Percentiles rank a stretch among this genome's conserved stretches.
Evolutionary conservation across 441 rosid genomes (phyloP).

Genomic region (Populus hybrid): DNA sequence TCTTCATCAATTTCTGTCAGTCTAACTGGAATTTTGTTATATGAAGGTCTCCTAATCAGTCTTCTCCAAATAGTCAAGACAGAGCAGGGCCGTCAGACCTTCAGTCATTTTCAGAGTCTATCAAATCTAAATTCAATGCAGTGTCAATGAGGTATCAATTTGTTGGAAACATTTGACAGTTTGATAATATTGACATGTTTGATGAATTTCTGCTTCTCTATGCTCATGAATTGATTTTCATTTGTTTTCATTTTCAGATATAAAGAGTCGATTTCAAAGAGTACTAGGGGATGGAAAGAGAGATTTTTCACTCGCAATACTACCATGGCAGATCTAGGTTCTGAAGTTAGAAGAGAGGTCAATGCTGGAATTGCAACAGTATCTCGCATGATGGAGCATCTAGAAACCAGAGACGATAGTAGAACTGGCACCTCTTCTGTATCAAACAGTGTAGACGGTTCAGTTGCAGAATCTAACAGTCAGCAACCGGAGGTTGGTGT

Average conservation of each 20-base stretch:
- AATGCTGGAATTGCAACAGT: slow-evolving; percentile 63
- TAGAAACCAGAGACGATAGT: slow-evolving; percentile 41
- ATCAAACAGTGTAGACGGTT: slow-evolving; percentile 32
- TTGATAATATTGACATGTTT: neutral
- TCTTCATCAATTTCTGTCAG: neutral
- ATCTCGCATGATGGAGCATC: slow-evolving; percentile 62
- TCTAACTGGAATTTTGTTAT: slow-evolving; percentile 4
- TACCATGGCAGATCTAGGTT: slow-evolving; percentile 50
- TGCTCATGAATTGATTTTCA: neutral
- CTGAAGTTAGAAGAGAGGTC: slow-evolving; percentile 65
- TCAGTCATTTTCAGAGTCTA: slow-evolving; percentile 78
- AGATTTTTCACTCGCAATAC: slow-evolving; percentile 58
- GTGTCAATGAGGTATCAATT: slow-evolving; percentile 63
- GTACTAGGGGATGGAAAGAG: slow-evolving; percentile 76
- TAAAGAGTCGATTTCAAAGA: slow-evolving; percentile 68
- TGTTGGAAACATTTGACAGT: neutral
- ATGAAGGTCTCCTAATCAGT: slow-evolving; percentile 50
- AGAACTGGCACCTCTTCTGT: slow-evolving; percentile 30
- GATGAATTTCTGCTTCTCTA: neutral
- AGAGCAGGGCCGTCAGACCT: slow-evolving; percentile 85
- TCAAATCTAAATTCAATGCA: slow-evolving; percentile 70
- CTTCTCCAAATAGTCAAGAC: slow-evolving; percentile 64
- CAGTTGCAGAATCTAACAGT: slow-evolving; percentile 27
- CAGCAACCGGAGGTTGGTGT: slow-evolving; percentile 30
- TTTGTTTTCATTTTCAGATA: slow-evolving; percentile 33